Conservation (phyloP, 2,329 filamentous ascomycete species). For the Apiospora rasikravindrae region DNA sequence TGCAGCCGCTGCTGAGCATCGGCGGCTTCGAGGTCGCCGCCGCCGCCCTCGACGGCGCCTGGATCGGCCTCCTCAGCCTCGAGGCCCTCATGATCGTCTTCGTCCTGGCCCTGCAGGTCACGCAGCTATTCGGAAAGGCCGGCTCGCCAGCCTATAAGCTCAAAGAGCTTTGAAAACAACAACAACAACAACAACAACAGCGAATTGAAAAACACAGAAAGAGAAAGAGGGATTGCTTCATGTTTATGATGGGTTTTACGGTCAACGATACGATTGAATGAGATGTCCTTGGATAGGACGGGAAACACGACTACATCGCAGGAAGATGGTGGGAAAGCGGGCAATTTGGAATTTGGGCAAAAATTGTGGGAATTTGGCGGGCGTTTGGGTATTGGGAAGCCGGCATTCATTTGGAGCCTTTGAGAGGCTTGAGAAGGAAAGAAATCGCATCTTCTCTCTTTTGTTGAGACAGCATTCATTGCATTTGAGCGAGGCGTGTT, state of each 20-base stretch:
- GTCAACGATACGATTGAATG: neutral
- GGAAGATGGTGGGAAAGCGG: constrained; percentile 11
- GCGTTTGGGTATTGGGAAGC: neutral
- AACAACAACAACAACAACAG: neutral
- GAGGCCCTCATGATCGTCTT: constrained; percentile 51
- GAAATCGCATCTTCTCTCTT: neutral
- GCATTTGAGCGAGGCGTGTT: constrained; percentile 11
- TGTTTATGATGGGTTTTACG: neutral
- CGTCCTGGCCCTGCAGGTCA: constrained; percentile 35
- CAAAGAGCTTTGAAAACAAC: neutral
- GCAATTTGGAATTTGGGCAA: neutral
- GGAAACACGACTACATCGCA: neutral
- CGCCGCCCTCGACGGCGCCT: constrained; percentile 50
- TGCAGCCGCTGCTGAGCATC: constrained; percentile 24
- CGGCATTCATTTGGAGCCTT: neutral
- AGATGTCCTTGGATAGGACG: neutral
- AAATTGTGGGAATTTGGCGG: neutral
- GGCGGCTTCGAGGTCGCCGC: constrained; percentile 44
- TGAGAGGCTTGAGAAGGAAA: neutral
- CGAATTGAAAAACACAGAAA: neutral
- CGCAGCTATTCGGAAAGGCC: neutral
- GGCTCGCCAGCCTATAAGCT: neutral
- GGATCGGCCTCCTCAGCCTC: constrained; percentile 52
- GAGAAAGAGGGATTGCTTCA: neutral
- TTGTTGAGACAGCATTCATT: constrained; percentile 8